A percentile compares a stretch with the other conserved stretches of the same genome.
phyloP scores from a whole-genome alignment of 225 moss, liverwort and hornwort genomes.

The Antitrichia curtipendula region DNA sequence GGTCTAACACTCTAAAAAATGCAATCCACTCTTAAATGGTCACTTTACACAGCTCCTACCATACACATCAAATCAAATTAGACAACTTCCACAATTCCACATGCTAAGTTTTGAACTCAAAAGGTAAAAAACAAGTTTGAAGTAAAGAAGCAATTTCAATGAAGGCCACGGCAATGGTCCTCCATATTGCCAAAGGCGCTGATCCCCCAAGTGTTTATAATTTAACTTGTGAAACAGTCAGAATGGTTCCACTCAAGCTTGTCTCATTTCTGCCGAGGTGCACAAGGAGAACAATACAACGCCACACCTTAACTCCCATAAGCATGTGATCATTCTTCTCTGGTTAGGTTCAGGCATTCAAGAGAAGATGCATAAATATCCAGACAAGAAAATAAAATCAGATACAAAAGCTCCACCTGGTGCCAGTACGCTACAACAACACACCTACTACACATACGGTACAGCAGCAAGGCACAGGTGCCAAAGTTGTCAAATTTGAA shows the following conservation, averaged over 20 bases:
- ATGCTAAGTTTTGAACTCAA: neutral
- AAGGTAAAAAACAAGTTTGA: neutral
- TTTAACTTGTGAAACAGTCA: neutral
- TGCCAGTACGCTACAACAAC: neutral
- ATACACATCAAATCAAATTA: neutral
- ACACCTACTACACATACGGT: neutral
- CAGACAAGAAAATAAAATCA: neutral
- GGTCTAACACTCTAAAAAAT: neutral
- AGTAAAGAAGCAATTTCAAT: neutral
- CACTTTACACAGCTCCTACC: neutral
- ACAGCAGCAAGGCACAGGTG: neutral
- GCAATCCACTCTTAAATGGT: neutral
- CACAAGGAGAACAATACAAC: neutral
- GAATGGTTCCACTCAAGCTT: neutral
- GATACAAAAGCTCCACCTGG: neutral
- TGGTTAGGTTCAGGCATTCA: neutral
- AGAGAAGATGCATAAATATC: neutral
- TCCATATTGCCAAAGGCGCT: too few relatives aligned
- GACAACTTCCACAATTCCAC: neutral
- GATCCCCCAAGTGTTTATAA: too few relatives aligned
- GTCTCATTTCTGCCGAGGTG: neutral
- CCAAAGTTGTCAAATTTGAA: neutral
- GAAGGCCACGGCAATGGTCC: too few relatives aligned
- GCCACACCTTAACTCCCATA: neutral
- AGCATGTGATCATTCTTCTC: neutral